Base-by-base conservation (phyloP, 768 basidiomycete genomes). In the Tylopilus vinaceipallidus region DNA sequence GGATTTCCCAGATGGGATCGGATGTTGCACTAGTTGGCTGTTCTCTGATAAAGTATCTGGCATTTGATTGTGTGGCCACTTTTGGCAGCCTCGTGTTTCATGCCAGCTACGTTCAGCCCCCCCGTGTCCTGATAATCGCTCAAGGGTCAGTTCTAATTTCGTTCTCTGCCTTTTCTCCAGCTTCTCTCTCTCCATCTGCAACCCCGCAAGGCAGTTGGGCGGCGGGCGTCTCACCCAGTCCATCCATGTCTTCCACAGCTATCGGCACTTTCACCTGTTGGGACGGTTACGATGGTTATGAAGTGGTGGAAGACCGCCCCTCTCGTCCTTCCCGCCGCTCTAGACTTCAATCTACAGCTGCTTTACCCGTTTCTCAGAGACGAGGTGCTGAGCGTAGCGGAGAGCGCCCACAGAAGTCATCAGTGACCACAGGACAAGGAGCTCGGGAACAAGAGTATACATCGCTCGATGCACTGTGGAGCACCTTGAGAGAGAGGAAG, bases 401-500 rank as follows among this genome's bases (percentile, higher is more conserved):
- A 39, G 61, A 59, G 53, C 59, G 66, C 53, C 58, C 47, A 36
- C 63, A 54, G 17, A 33, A 51, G 12, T 54, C 56, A 30, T 65
- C 39, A 41, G 20, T 34, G 39, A 49, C 47, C 12, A 44, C 59
- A 14, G 44, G 36, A 24, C 52, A 53, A 16, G 50, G n/a, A 27
- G 50, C 55, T 41, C 53, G 49, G 29, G 61, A 60, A 41, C 59
- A 60, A 22, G 66, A 70, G 26, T 56, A 53, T 40, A 58, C 54
- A 10, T 69, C 69, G 13, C 68, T 88, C 53, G 77, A 85, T 58
- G 70, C 78, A 19, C 66, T 88, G n/a, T 88, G 86, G 86, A 76
- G 71, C 49, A 74, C 77, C 47, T 76, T 88, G 45, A 77, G 84
- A 38, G 76, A 78, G 63, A 73, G 78, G 67, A 88, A 88, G 66